Base-by-base conservation (phyloP, 305 asterid species). In the Fraxinus sp. region DNA sequence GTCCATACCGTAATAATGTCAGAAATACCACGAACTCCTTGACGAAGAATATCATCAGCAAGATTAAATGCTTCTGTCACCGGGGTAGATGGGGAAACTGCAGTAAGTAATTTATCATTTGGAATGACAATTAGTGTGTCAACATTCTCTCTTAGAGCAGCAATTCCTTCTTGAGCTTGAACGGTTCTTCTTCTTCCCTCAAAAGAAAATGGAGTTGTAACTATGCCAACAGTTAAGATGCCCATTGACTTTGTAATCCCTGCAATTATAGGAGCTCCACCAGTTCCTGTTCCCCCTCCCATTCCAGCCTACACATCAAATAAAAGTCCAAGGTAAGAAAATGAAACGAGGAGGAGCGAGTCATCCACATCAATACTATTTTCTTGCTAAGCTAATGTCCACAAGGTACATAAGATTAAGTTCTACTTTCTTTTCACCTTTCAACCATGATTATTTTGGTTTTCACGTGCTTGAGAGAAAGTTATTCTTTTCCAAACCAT, bases 241-340 rank as follows among this genome's bases (percentile, higher is more conserved):
- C 99, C 98, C 99, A 96, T 93, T 13, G 98, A 86, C 86, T 93
- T 96, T 68, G 98, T 97, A 77, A 94, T 79, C 74, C 97, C 98
- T 79, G 99, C 99, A 81, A 96, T 94, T 76, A 94, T 85, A 71
- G 99, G 98, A 85, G 99, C 99, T 80, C 87, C 99, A 66, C 99
- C 99, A n/a, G 99, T 96, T 33, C 99, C 99, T 39, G 99, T 96
- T 81, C 98, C 99, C 78, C 99, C 99, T 77, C 99, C 99, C 99
- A 96, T 96, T 86, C 99, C 98, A 83, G 98, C 97, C 98, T 95
- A 95, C 82, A 86, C 83, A 14, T 49, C 59, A 49, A 49, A 49
- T 4, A 39, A 26, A 14, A 46, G 57, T 46, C 72, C 55, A 46
- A 82, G 82, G 83, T 62, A 46, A 72, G 73, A 74, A 83, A 88